These are phyloP conservation scores for Rhodotorula sphaerocarpa DNA, from an alignment of 768 basidiomycete species.

Conservation along the genomic window DNA sequence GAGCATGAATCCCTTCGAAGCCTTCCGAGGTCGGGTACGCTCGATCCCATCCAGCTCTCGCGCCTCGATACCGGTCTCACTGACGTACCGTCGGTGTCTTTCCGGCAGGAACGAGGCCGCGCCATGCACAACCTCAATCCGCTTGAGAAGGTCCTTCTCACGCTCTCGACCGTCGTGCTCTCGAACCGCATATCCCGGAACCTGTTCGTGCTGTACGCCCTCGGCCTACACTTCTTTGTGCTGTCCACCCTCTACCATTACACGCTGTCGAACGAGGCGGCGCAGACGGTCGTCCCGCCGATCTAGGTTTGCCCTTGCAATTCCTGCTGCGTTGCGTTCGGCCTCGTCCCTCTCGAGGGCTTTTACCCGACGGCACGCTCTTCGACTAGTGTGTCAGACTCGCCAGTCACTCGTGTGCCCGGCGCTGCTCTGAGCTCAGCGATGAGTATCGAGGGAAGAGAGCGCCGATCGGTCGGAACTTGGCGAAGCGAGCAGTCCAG, in stretches of 20 bases:
- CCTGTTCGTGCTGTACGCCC: conserved; percentile 78
- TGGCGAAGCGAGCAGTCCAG: no score
- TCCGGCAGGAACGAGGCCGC: conserved; percentile 75
- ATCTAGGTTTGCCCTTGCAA: neutral
- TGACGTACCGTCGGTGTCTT: conserved; percentile 4
- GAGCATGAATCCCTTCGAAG: conserved; percentile 96
- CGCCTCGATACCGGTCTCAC: neutral
- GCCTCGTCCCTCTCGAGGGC: no score
- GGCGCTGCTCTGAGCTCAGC: no score
- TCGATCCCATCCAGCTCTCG: no score
- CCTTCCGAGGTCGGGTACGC: conserved; percentile 86
- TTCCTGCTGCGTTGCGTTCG: neutral
- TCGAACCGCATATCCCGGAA: conserved; percentile 83
- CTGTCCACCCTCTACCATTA: conserved; percentile 43
- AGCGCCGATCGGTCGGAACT: no score
- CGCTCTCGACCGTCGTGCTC: conserved; percentile 73
- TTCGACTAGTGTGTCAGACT: no score
- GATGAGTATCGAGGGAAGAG: no score
- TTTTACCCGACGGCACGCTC: no score
- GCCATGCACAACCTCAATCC: conserved; percentile 87
- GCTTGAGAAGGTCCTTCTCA: conserved; percentile 76
- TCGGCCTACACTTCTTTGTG: conserved; percentile 69
- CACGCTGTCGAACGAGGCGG: conserved; percentile 1
- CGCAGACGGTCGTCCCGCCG: conserved; percentile 5
- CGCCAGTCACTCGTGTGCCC: no score